Conservation (phyloP, 1,284 basidiomycete genomes). For the Coniferiporia sulphurascens region DNA sequence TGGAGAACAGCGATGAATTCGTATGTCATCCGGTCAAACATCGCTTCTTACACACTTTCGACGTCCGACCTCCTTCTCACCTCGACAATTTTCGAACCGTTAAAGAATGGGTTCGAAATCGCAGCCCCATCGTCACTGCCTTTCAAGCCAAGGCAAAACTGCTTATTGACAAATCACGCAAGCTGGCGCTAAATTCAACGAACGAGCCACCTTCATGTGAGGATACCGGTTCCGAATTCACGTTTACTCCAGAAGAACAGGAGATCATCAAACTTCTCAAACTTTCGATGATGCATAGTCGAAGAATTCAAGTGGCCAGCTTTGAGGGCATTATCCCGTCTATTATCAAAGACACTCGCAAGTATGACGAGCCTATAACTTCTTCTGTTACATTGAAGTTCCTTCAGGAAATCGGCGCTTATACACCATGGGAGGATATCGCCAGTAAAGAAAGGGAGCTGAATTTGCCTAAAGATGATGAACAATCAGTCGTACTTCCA, state of each 20-base stretch:
- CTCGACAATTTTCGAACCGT: conserved; percentile 55
- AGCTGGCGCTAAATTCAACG: conserved; percentile 26
- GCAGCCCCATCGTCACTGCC: conserved; percentile 38
- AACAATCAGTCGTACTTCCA: background rate
- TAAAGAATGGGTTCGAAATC: conserved; percentile 42
- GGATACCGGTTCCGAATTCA: conserved; percentile 19
- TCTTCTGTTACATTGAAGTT: conserved; percentile 39
- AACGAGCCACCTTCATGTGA: conserved; percentile 29
- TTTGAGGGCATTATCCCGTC: conserved; percentile 49
- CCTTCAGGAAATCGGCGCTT: conserved; percentile 63
- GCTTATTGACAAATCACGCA: conserved; percentile 36
- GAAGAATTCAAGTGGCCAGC: conserved; percentile 61
- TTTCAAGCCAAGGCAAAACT: conserved; percentile 57
- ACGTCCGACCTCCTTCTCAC: conserved; percentile 64
- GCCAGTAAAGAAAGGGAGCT: conserved; percentile 27
- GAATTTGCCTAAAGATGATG: conserved; percentile 19
- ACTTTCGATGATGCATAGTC: conserved; percentile 53
- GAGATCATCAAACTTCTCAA: conserved; percentile 65
- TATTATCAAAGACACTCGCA: conserved; percentile 58
- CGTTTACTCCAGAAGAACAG: conserved; percentile 43
- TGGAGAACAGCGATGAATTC: conserved; percentile 62
- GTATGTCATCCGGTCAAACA: conserved; percentile 55
- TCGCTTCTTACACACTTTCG: conserved; percentile 54
- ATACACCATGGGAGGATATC: conserved; percentile 72
- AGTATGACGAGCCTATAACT: conserved; percentile 32